Base-by-base conservation (phyloP, 805 yeast species). In the Lipomyces sp. region DNA sequence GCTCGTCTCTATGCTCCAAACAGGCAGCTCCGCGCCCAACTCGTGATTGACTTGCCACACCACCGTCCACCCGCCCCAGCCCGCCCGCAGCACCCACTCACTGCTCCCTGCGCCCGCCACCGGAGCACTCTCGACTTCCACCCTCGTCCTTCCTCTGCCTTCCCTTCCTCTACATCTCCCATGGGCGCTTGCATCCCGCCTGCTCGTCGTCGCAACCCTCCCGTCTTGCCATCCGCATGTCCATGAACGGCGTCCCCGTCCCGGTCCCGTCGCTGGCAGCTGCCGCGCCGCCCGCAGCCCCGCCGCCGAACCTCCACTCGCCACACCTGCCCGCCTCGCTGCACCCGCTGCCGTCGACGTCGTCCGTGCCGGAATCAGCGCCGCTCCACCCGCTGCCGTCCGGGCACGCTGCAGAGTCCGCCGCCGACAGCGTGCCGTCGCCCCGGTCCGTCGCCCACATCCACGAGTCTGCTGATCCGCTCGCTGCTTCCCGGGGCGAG, bases 201-300 rank as follows among this genome's bases (percentile, higher is more conserved):
- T 38, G 26, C 29, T 7, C 22, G 22, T 8, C 38, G 22, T n/a
- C 38, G 38, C 38, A 16, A 23, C 22, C 26, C 45, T 23, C 18
- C 36, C 23, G 19, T 2, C 19, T 6, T 18, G 37, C 39, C 29
- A n/a, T 19, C 32, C 21, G 39, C 39, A 43, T 43, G 46, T 18
- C 46, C 39, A 19, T 34, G 39, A 33, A 33, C 35, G 33, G 38
- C 28, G 45, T 11, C 38, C 19, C 45, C 10, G 28, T 5, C 31
- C 32, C 24, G 28, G 23, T 16, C n/a, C 22, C 38, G 38, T 7
- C 19, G 38, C 10, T n/a, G 38, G 13, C 38, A 19, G 22, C 22
- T 7, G 10, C 38, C 18, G 18, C 23, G 19, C 48, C 26, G 46
- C 46, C 21, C 24, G 11, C 40, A 8, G 24, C 24, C 21, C 28